A percentile compares a stretch with the other conserved stretches of the same genome.
Conservation (phyloP, 352 stramenopile genomes). For the Globisporangium nodosum region DNA sequence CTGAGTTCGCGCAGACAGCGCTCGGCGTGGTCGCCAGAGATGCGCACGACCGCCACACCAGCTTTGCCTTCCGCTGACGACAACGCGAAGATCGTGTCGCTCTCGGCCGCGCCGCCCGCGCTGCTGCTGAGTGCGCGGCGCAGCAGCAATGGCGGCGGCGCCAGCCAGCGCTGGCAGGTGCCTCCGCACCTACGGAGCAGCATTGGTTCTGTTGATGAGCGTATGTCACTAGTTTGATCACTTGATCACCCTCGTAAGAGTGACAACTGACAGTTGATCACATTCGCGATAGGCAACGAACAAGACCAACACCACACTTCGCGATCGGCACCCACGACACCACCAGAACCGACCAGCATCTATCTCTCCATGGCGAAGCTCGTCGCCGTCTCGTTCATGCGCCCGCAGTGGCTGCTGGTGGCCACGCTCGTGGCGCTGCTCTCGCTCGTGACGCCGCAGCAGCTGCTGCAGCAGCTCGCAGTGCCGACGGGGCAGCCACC, state of each 20-base stretch:
- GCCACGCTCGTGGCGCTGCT: conserved; percentile 22
- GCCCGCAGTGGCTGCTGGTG: conserved; percentile 27
- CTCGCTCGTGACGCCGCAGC: conserved; percentile 15
- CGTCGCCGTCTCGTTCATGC: conserved; percentile 15
- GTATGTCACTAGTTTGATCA: neutral
- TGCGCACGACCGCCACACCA: conserved; percentile 85
- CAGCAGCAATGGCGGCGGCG: neutral
- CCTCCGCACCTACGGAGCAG: neutral
- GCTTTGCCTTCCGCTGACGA: conserved; percentile 82
- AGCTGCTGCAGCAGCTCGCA: conserved; percentile 14
- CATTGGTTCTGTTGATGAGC: neutral
- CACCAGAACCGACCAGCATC: neutral
- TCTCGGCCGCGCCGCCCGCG: conserved; percentile 19
- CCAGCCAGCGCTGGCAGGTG: neutral
- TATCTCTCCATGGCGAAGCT: conserved; percentile 1
- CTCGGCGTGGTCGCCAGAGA: conserved; percentile 75
- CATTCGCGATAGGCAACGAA: too few relatives aligned
- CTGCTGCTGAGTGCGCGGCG: conserved; percentile 1
- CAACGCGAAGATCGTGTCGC: conserved; percentile 90
- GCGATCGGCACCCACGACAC: neutral
- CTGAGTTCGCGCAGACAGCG: conserved; percentile 59
- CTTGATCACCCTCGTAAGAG: neutral
- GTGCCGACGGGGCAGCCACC: conserved; percentile 7
- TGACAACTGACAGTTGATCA: neutral
- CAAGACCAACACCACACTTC: neutral